A percentile compares a stretch with the other conserved stretches of the same genome.
Evolutionary conservation across 208 protist species (phyloP).

Genomic region (Trypanosoma melophagium): DNA sequence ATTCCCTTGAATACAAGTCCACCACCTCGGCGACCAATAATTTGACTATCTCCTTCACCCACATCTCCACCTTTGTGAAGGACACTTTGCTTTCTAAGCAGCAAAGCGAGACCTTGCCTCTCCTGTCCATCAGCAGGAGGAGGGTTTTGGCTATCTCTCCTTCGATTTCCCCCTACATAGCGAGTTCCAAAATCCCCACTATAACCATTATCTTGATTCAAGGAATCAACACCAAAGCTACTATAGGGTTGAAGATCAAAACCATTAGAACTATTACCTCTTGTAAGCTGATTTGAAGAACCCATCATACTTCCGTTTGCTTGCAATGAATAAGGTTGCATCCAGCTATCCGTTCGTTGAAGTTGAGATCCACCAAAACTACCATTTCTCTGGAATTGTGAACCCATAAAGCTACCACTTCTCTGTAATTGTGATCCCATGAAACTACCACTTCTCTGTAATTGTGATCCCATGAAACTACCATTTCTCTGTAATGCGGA

Average conservation of each 20-base stretch:
- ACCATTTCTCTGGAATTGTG: neutral
- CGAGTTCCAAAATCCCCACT: neutral
- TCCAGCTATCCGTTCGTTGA: too few relatives aligned
- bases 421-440: neutral
- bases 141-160: neutral
- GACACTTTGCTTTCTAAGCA: neutral
- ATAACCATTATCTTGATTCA: neutral
- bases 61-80: neutral
- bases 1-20: constrained; percentile 1
- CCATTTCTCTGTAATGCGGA: neutral
- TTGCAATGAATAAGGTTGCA: too few relatives aligned
- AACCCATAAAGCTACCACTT: neutral
- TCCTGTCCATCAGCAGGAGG: neutral
- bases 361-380: too few relatives aligned
- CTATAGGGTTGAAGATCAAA: too few relatives aligned
- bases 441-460: neutral
- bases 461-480: neutral
- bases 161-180: neutral
- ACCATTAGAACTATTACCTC: too few relatives aligned
- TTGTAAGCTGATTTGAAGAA: neutral
- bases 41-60: neutral
- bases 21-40: neutral
- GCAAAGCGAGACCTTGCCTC: neutral
- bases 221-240: neutral
- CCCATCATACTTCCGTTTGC: too few relatives aligned